phyloP scores from a whole-genome alignment of 768 basidiomycete species.

The Thelephora ganbajun region DNA sequence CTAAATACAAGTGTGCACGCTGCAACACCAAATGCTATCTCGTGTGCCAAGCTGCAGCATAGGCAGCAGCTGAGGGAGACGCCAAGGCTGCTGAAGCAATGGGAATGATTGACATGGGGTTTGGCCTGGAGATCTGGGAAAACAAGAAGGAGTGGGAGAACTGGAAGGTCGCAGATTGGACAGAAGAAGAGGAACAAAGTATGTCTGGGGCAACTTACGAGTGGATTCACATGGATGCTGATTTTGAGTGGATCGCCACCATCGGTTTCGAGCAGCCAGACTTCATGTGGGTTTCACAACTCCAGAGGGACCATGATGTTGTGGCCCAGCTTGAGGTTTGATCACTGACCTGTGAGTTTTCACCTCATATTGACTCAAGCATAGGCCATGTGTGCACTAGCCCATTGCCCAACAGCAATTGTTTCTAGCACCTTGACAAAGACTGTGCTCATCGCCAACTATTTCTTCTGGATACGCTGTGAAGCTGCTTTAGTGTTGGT shows the following conservation, averaged over 20 bases:
- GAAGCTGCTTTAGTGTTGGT: constrained; percentile 84
- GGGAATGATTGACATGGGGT: constrained; percentile 88
- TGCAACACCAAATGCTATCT: constrained; percentile 93
- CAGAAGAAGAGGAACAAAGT: constrained; percentile 83
- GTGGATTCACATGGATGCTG: constrained; percentile 98
- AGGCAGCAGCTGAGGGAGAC: constrained; percentile 87
- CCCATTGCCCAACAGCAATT: constrained; percentile 69
- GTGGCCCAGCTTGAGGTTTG: constrained; percentile 92
- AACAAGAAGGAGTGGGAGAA: constrained; percentile 84
- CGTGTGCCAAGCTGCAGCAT: constrained; percentile 83
- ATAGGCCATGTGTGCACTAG: constrained; percentile 83
- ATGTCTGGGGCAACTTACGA: constrained; percentile 97
- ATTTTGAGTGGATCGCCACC: constrained; percentile 96
- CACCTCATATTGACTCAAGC: constrained; percentile 1
- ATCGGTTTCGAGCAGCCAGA: constrained; percentile 91
- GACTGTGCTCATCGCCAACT: constrained; percentile 87
- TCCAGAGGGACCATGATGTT: constrained; percentile 92
- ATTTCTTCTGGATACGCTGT: constrained; percentile 91
- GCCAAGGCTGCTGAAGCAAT: constrained; percentile 87
- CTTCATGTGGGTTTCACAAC: constrained; percentile 97
- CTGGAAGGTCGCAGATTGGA: constrained; percentile 98
- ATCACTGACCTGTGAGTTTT: neutral
- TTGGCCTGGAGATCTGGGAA: constrained; percentile 92
- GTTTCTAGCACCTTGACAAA: constrained; percentile 87
- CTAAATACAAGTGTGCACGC: constrained; percentile 93